These are phyloP conservation scores for Thelephora ganbajun DNA, from an alignment of 768 basidiomycete species.

Conservation along the genomic window DNA sequence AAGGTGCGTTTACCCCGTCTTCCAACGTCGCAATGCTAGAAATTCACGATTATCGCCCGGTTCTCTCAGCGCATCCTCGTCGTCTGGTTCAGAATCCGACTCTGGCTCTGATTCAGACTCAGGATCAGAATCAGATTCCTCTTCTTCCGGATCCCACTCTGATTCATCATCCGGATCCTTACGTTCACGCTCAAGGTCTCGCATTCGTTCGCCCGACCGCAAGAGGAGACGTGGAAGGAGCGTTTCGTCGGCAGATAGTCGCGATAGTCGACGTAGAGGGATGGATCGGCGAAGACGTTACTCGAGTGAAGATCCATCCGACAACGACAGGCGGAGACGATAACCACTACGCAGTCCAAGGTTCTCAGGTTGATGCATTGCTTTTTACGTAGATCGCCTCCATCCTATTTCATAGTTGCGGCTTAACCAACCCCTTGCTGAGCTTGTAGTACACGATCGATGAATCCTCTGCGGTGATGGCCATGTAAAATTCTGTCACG, in stretches of 20 bases:
- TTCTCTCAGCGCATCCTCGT: conserved; percentile 15
- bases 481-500: conserved; percentile 44
- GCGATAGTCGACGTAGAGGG: not conserved
- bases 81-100: conserved; percentile 27
- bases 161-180: conserved; percentile 19
- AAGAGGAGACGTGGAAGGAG: conserved; percentile 20
- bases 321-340: not conserved
- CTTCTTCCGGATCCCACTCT: conserved; percentile 25
- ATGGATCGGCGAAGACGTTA: not conserved
- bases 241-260: not conserved
- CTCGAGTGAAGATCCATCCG: not conserved
- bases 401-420: conserved; percentile 11
- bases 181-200: conserved; percentile 30
- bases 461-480: conserved; percentile 63
- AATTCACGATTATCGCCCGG: conserved; percentile 2
- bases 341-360: too few relatives aligned
- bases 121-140: conserved; percentile 23
- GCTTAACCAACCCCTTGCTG: conserved; percentile 65
- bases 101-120: conserved; percentile 30
- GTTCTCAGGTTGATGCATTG: too few relatives aligned
- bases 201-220: conserved; percentile 10
- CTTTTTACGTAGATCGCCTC: too few relatives aligned
- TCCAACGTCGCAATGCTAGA: not conserved
- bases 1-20: conserved; percentile 16
- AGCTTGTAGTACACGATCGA: conserved; percentile 81